Evolutionary conservation across 805 yeast species (phyloP), one percentile per base, ranked within the genome.

Genomic region (Barnettozyma wickerhamii): DNA sequence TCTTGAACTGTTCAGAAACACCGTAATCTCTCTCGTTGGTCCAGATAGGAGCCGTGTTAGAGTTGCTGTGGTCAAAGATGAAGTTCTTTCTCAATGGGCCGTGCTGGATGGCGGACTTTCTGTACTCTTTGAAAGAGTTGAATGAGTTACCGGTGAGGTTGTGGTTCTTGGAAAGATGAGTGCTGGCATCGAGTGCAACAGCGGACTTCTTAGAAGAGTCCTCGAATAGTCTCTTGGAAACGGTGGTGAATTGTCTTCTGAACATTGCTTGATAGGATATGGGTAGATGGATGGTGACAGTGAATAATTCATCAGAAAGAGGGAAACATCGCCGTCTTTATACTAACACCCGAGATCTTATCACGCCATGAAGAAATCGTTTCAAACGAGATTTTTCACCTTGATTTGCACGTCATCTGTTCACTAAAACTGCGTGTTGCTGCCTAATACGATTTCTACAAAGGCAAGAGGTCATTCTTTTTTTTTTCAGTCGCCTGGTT

Each of bases 81-180:
- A 42, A 32, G 28, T 45, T 47, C 45, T 54, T 56, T 13, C 50
- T 60, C 42, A 64, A 48, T 9, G 68, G 69, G 17, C 69, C 69
- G 43, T 63, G 65, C 33, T 62, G 63, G 42, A 56, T 61, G 10
- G 68, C 67, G 18, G 54, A 53, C 45, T 59, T 61, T 51, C 69
- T 62, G 47, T 64, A 64, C 41, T 64, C 68, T 28, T 60, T 58
- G 43, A 64, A 64, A 0, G 65, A 57, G 10, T 40, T 41, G 46
- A 63, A 64, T 1, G 68, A 59, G 52, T 64, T 61, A 13, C 69
- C 67, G 4, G 56, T 30, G 18, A 34, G 19, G 24, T 32, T 26
- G 20, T 46, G 37, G 37, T 46, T 29, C 30, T 23, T 31, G 12
- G 43, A 26, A 7, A 35, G 19, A 19, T 30, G 36, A 9, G 35